These are phyloP conservation scores for Ophiostoma populinum DNA, from an alignment of 2,329 filamentous ascomycete genomes.

Conservation along the genomic window DNA sequence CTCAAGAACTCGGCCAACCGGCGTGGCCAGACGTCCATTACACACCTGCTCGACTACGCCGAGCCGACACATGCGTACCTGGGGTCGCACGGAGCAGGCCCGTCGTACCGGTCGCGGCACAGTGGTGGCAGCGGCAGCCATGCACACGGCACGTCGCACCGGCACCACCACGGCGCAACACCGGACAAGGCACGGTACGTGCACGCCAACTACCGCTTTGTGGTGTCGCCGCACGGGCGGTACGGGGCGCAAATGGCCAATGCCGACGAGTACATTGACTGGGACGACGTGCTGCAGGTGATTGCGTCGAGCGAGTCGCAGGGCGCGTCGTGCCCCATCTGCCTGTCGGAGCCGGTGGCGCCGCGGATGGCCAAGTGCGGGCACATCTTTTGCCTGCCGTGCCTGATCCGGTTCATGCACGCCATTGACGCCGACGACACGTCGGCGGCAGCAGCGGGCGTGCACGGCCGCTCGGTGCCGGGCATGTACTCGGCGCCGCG, in stretches of 20 bases:
- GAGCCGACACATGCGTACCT: conserved; percentile 56
- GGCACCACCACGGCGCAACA: conserved; percentile 56
- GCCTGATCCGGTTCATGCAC: conserved; percentile 90
- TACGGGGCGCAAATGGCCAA: conserved; percentile 71
- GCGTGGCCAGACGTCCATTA: conserved; percentile 91
- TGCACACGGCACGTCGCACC: conserved; percentile 29
- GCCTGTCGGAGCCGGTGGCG: conserved; percentile 78
- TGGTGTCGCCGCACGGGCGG: conserved; percentile 66
- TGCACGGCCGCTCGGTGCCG: too few relatives aligned
- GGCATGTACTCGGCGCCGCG: background rate
- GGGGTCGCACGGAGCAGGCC: conserved; percentile 3
- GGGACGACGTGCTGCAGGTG: conserved; percentile 80
- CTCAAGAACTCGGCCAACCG: conserved; percentile 45
- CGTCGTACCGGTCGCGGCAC: conserved; percentile 20
- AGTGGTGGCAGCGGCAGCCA: conserved; percentile 24
- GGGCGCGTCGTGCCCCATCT: conserved; percentile 80
- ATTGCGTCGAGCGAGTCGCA: conserved; percentile 83
- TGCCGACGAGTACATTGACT: conserved; percentile 78
- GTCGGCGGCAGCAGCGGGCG: conserved; percentile 2
- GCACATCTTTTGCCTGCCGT: conserved; percentile 91
- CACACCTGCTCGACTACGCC: conserved; percentile 85
- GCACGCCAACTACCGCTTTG: conserved; percentile 94
- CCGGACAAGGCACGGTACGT: conserved; percentile 81
- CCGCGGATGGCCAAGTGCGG: conserved; percentile 95
- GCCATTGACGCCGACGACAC: conserved; percentile 59